phyloP scores from a whole-genome alignment of 2,329 filamentous ascomycete species.

The Pyrenochaeta sp. region DNA sequence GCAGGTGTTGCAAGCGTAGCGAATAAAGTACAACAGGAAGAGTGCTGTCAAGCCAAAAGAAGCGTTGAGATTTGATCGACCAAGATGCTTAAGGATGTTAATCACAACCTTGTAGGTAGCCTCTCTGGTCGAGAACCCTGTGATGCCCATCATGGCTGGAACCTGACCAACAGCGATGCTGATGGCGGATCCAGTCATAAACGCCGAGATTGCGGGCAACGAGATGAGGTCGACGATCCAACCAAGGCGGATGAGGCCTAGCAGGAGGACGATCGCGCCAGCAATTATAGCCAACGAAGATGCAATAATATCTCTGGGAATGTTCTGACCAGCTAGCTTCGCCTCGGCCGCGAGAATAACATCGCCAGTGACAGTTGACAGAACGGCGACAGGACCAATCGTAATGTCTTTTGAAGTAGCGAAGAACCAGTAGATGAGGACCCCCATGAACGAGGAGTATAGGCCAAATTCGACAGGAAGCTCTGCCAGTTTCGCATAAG shows the following conservation, averaged over 20 bases:
- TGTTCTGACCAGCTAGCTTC: constrained; percentile 48
- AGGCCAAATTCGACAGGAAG: constrained; percentile 83
- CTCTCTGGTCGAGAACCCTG: constrained; percentile 74
- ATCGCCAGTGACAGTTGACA: constrained; percentile 87
- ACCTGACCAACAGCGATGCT: constrained; percentile 88
- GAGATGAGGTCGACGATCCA: constrained; percentile 97
- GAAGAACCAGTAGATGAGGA: constrained; percentile 96
- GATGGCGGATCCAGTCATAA: constrained; percentile 97
- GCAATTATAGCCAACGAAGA: constrained; percentile 76
- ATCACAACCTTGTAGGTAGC: constrained; percentile 86
- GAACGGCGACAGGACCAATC: constrained; percentile 93
- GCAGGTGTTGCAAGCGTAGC: constrained; percentile 67
- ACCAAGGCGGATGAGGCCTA: constrained; percentile 81
- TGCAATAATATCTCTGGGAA: constrained; percentile 54
- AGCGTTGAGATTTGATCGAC: constrained; percentile 71
- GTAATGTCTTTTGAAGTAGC: constrained; percentile 99
- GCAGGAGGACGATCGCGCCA: constrained; percentile 78
- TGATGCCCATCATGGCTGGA: constrained; percentile 80
- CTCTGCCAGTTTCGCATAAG: constrained; percentile 84
- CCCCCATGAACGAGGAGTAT: constrained; percentile 96
- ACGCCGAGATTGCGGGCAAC: constrained; percentile 87
- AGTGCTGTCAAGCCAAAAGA: constrained; percentile 86
- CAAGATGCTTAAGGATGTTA: constrained; percentile 76
- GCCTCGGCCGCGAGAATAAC: constrained; percentile 70
- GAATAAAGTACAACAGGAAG: constrained; percentile 73